Evolutionary conservation across 2,329 filamentous ascomycete genomes (phyloP).

Genomic region (Aspergillus niger): DNA sequence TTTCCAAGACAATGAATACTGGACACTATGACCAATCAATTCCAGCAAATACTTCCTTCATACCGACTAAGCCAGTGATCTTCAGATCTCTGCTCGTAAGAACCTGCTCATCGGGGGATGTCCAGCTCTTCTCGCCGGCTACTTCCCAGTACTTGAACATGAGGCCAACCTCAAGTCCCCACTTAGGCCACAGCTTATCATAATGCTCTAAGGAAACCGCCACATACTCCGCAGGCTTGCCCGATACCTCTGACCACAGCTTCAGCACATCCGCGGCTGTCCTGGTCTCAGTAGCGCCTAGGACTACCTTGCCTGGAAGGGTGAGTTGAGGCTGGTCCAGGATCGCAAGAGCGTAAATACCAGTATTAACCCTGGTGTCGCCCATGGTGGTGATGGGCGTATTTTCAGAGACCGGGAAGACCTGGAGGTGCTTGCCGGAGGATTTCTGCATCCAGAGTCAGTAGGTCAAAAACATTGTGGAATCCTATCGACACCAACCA

Average conservation of each 20-base stretch:
- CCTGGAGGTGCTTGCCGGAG: too few relatives aligned
- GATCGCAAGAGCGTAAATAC: neutral
- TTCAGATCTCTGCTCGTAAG: neutral
- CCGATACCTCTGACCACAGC: neutral
- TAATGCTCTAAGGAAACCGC: conserved; percentile 30
- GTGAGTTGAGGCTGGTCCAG: neutral
- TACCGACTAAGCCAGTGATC: neutral
- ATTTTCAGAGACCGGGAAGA: too few relatives aligned
- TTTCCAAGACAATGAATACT: too few relatives aligned
- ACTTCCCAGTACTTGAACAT: conserved; percentile 1
- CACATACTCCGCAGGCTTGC: conserved; percentile 23
- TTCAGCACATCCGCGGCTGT: neutral
- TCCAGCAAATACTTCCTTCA: conserved; percentile 3
- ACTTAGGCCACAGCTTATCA: conserved; percentile 32
- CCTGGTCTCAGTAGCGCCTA: neutral
- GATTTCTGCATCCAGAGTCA: too few relatives aligned
- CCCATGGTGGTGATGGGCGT: neutral
- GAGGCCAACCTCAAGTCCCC: conserved; percentile 32
- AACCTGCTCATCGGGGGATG: neutral
- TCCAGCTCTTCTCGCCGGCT: neutral
- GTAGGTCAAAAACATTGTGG: neutral
- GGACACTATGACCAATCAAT: too few relatives aligned
- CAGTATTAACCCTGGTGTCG: neutral
- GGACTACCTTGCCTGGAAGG: neutral
- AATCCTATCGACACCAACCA: conserved; percentile 7